Evolutionary conservation across 2,329 filamentous ascomycete genomes (phyloP).

Genomic region (Stagonosporopsis chrysanthemi): DNA sequence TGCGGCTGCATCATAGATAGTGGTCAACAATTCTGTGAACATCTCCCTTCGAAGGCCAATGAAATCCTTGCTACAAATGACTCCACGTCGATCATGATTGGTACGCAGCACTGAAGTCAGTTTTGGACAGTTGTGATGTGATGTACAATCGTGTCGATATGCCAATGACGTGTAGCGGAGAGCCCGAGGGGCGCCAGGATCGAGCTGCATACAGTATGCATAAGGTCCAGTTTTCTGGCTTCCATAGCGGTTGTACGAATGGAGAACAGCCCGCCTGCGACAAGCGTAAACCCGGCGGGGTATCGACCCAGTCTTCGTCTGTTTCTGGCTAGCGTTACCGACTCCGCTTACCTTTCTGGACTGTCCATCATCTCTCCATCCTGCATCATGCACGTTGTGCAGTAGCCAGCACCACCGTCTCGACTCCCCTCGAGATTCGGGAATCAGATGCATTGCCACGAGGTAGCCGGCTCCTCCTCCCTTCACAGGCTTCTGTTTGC

Average conservation of each 20-base stretch:
- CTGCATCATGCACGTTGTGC: constrained; percentile 7
- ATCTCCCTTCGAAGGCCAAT: not conserved
- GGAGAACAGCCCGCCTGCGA: not conserved
- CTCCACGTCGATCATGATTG: constrained; percentile 1
- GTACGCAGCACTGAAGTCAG: not conserved
- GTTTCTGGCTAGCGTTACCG: not conserved
- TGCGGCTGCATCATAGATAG: not conserved
- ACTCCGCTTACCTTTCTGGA: constrained; percentile 1
- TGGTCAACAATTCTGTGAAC: not conserved
- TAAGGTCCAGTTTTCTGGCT: not conserved
- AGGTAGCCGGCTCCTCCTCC: too few relatives aligned
- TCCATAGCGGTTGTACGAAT: not conserved
- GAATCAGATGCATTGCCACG: not conserved
- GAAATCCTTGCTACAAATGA: not conserved
- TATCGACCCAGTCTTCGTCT: not conserved
- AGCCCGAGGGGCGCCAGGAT: not conserved
- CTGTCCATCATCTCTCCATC: not conserved
- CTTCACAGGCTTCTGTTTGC: too few relatives aligned
- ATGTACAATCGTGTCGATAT: not conserved
- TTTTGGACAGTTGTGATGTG: too few relatives aligned
- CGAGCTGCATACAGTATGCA: not conserved
- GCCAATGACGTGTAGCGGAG: not conserved
- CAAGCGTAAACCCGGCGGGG: not conserved
- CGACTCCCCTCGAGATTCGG: not conserved
- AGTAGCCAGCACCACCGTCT: not conserved